Conservation (phyloP, 306 rosid species). For the Dalbergia oliveri region DNA sequence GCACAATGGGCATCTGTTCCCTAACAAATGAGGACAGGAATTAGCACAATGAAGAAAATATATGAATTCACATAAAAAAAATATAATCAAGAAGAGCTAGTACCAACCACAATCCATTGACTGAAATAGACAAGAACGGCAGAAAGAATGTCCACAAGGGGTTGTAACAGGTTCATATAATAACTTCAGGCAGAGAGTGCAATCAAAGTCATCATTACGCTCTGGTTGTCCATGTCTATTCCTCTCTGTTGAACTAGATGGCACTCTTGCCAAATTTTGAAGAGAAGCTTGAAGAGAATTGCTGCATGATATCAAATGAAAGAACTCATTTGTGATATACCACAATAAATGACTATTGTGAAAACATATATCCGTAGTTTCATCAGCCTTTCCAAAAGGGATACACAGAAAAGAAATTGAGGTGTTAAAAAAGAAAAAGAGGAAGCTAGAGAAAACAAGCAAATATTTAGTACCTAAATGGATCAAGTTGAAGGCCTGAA, state of each 20-base stretch:
- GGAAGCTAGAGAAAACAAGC: background rate
- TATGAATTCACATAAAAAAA: slow-evolving; percentile 22
- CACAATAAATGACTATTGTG: slow-evolving; percentile 34
- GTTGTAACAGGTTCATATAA: slow-evolving; percentile 91
- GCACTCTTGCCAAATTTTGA: slow-evolving; percentile 68
- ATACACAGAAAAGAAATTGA: slow-evolving; percentile 5
- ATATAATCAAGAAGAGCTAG: slow-evolving; percentile 45
- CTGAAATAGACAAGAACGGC: slow-evolving; percentile 92
- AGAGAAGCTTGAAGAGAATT: slow-evolving; percentile 72
- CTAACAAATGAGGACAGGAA: slow-evolving; percentile 60
- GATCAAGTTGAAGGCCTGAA: slow-evolving; percentile 91
- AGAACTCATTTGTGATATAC: slow-evolving; percentile 33
- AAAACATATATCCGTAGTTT: slow-evolving; percentile 38
- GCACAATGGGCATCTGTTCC: slow-evolving; percentile 99
- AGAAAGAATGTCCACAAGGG: slow-evolving; percentile 98
- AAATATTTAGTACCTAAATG: slow-evolving; percentile 69
- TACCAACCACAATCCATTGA: slow-evolving; percentile 91
- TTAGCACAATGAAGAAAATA: slow-evolving; percentile 43
- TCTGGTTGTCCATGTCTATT: slow-evolving; percentile 67
- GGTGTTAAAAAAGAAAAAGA: background rate
- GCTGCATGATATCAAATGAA: slow-evolving; percentile 67
- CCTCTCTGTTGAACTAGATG: slow-evolving; percentile 52
- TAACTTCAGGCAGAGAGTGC: slow-evolving; percentile 91
- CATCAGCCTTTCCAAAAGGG: slow-evolving; percentile 25
- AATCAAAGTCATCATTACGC: slow-evolving; percentile 87